phyloP scores from a whole-genome alignment of 345 rosid species.

The Populus tremula region DNA sequence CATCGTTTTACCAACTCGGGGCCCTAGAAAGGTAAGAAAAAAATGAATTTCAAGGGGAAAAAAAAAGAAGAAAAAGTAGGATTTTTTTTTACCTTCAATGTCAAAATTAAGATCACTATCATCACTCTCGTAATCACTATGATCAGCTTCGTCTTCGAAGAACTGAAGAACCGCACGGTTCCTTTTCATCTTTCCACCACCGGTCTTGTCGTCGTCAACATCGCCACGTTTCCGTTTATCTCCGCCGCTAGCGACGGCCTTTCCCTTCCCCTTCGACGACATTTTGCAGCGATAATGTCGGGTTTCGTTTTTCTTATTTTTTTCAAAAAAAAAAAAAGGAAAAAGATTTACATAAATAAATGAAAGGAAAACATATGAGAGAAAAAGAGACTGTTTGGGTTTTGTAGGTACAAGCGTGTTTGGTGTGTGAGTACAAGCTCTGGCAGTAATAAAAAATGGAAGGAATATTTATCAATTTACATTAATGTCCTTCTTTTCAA shows the following conservation, averaged over 20 bases:
- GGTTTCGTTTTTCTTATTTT: background rate
- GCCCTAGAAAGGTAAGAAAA: conserved; percentile 3
- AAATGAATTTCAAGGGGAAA: background rate
- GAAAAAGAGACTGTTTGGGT: background rate
- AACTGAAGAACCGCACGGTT: conserved; percentile 33
- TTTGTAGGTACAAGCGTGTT: background rate
- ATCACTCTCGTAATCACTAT: conserved; percentile 12
- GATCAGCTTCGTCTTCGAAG: conserved; percentile 28
- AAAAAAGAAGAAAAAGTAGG: background rate
- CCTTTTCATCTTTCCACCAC: conserved; percentile 11
- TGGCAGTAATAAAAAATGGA: background rate
- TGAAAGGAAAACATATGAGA: background rate
- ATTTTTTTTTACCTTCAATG: background rate
- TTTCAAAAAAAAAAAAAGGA: background rate
- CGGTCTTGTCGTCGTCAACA: conserved; percentile 10
- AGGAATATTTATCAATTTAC: background rate
- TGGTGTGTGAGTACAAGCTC: background rate
- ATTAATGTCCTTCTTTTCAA: background rate
- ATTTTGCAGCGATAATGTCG: background rate
- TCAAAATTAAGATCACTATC: conserved; percentile 14
- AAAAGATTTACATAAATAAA: background rate
- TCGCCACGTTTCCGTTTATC: conserved; percentile 18
- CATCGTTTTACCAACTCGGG: background rate
- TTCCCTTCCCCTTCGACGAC: conserved; percentile 24
- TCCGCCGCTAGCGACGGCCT: conserved; percentile 17